Percentiles rank a stretch among this genome's conserved stretches.
Evolutionary conservation across 2,329 filamentous ascomycete genomes (phyloP).

Genomic region (Colletotrichum gloeosporioides): DNA sequence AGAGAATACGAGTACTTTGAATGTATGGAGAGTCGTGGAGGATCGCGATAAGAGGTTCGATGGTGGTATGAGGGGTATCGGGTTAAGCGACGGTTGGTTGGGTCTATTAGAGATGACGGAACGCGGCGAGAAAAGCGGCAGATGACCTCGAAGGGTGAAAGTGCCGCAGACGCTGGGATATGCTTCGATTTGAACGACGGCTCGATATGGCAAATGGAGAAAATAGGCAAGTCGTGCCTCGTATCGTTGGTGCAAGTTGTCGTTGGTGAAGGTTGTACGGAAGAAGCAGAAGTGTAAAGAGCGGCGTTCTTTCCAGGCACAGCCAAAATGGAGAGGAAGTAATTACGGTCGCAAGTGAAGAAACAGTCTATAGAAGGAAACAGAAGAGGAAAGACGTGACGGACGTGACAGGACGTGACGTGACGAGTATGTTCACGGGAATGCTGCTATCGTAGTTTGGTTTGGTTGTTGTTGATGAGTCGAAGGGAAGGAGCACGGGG

Average conservation of each 20-base stretch:
- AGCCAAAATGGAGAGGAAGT: constrained; percentile 16
- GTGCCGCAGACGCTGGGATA: constrained; percentile 1
- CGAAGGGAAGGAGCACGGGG: constrained; percentile 12
- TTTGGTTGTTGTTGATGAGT: constrained; percentile 22
- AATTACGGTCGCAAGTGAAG: constrained; percentile 3
- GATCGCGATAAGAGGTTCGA: not conserved
- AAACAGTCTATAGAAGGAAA: constrained; percentile 19
- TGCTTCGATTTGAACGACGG: not conserved
- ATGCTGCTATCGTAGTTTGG: constrained; percentile 10
- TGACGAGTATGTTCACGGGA: constrained; percentile 21
- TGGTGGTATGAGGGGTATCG: not conserved
- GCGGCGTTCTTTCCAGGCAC: constrained; percentile 19
- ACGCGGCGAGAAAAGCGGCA: constrained; percentile 5
- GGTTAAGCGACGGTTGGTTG: not conserved
- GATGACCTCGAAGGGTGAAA: not conserved
- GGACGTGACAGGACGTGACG: constrained; percentile 19
- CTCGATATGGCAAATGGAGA: not conserved
- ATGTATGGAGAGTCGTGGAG: not conserved
- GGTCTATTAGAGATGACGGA: constrained; percentile 6
- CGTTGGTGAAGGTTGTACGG: constrained; percentile 17
- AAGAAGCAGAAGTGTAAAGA: constrained; percentile 16
- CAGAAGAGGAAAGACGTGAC: constrained; percentile 16
- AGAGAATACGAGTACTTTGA: not conserved
- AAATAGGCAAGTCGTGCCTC: not conserved
- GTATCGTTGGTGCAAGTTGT: not conserved